Conservation (phyloP, 257 asterid genomes). For the Avicennia marina region DNA sequence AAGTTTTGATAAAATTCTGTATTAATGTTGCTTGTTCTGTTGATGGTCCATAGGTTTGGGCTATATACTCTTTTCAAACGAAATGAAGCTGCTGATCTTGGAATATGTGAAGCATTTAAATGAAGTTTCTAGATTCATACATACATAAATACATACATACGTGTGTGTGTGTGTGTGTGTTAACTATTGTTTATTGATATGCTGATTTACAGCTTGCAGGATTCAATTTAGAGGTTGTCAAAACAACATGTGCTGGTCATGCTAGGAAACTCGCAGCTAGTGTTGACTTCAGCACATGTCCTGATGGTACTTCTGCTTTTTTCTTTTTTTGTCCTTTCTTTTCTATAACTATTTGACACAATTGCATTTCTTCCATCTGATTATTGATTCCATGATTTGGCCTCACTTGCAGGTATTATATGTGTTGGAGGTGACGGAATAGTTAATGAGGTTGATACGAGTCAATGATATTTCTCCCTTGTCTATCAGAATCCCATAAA, state of each 20-base stretch:
- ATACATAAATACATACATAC: no score
- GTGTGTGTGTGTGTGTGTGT: background rate
- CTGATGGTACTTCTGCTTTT: conserved; percentile 67
- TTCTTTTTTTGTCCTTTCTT: background rate
- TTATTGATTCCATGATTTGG: conserved; percentile 17
- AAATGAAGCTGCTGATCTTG: no score
- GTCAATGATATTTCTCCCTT: conserved; percentile 17
- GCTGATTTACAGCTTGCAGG: conserved; percentile 80
- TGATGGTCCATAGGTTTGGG: no score
- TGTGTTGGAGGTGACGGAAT: conserved; percentile 99
- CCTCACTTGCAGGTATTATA: conserved; percentile 70
- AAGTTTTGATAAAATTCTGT: no score
- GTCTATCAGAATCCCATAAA: no score
- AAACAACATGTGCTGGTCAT: conserved; percentile 97
- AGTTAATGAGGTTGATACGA: conserved; percentile 76
- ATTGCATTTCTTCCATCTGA: conserved; percentile 14
- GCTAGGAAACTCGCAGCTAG: conserved; percentile 87
- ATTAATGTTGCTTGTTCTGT: no score
- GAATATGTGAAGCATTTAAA: no score
- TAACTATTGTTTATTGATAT: conserved; percentile 15
- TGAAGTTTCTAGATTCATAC: no score
- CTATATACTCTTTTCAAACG: no score
- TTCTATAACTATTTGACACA: background rate
- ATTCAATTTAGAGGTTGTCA: conserved; percentile 86
- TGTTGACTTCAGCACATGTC: conserved; percentile 91